Evolutionary conservation across 345 rosid genomes (phyloP), one percentile per base, ranked within the genome.

Genomic region (Lepidium africanum): DNA sequence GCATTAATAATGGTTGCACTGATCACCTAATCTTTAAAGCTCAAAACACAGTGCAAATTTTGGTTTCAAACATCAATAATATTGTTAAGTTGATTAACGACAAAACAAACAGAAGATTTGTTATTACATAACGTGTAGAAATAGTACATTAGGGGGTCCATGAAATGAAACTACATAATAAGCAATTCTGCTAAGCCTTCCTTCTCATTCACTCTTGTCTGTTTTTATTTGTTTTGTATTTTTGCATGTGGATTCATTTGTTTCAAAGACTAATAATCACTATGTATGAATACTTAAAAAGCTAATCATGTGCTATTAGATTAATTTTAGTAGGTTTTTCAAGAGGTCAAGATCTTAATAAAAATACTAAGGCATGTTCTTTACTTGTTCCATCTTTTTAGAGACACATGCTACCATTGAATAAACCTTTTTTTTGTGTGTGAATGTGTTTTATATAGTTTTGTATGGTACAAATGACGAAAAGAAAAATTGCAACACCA

Each of bases 81-180:
- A 25, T 37, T 65, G 45, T 57, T 39, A n/a, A 46, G 40, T 57
- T 13, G 54, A 49, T 39, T 35, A 47, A 55, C 5, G 70, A 72
- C 76, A 72, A 9, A 55, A 37, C 16, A 38, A 55, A 35, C 70
- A 41, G 39, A 73, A 41, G 54, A 11, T 49, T 65, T 58, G 71
- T 65, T 56, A 73, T 58, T 47, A 49, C 15, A 21, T 65, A 48
- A 48, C 59, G 65, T 72, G 70, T 72, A 13, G 59, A 56, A 30
- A 23, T 30, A 64, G 33, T 65, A 72, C 76, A 49, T 64, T 7
- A 72, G 38, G 37, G 65, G 70, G 71, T 56, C 71, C 76, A 64
- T 56, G 71, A 64, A 27, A 64, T 64, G 59, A 72, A 72, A 72
- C 19, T 65, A 48, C 71, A 56, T 38, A 47, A 30, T 47, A 6